Conservation (phyloP, 768 basidiomycete genomes). For the Mycena indigotica region DNA sequence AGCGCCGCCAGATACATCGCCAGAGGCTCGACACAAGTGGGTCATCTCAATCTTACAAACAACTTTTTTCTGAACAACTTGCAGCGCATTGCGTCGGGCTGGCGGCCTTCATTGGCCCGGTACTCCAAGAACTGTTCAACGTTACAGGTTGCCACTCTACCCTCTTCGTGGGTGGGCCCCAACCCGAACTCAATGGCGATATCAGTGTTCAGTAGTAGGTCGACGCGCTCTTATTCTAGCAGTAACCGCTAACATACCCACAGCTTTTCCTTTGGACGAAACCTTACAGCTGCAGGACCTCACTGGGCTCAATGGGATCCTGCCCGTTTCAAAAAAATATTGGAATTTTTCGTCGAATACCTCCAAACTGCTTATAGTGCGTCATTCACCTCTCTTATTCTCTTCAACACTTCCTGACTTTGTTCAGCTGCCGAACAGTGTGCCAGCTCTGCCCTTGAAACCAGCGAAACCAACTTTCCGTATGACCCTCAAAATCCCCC, state of each 20-base stretch:
- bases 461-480: not conserved
- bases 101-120: not conserved
- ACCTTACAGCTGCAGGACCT: not conserved
- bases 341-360: conserved; percentile 5
- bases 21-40: conserved; percentile 1
- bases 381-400: not conserved
- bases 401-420: not conserved
- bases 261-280: conserved; percentile 4
- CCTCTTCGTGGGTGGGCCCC: not conserved
- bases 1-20: not conserved
- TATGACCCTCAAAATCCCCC: not conserved
- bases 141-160: not conserved
- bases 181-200: conserved; percentile 1
- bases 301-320: conserved; percentile 9
- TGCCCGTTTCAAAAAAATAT: not conserved
- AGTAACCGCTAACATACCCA: not conserved
- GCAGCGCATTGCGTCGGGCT: not conserved
- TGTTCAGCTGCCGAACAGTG: not conserved
- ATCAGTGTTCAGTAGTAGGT: conserved; percentile 1
- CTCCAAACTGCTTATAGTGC: conserved; percentile 8
- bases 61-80: not conserved
- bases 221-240: not conserved
- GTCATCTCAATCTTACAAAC: not conserved
- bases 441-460: not conserved
- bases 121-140: not conserved